Evolutionary conservation across 306 rosid genomes (phyloP), one percentile per base, ranked within the genome.

Genomic region (Castanopsis chinensis): DNA sequence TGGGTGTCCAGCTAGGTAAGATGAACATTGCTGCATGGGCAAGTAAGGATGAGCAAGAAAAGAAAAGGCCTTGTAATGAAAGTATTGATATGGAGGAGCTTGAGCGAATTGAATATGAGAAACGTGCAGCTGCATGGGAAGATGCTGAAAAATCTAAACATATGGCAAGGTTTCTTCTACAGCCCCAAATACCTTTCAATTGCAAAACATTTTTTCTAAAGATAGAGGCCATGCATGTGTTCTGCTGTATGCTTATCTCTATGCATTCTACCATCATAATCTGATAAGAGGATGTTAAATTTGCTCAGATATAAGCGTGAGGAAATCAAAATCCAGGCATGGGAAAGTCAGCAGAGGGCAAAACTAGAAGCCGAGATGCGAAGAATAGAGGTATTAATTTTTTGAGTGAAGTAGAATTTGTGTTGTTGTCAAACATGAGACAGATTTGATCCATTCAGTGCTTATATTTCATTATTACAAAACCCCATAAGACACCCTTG

Each of bases 1-100:
- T 94, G 17, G 99, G 99, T 19, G 79, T 89, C 82, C 97, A 89
- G 89, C 97, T 94, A 59, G 99, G 99, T 57, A 94, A 94, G 95
- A 84, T 68, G 85, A 94, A 88, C 56, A 94, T 94, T 59, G 97
- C 99, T 37, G 97, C 93, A 17, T 94, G 99, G 99, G 99, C 97
- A 45, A 94, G 92, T 76, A 90, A 92, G 80, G 94, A 83, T 30
- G 99, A 91, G 77, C 87, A 80, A 33, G 97, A 88, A 43, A 86
- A 78, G 73, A 77, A 69, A 4, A 80, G 82, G 60, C 77, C 81
- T 67, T 78, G 83, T 72, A 75, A 77, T 19, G 87, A 70, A 74
- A 81, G 79, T 8, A 25, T 28, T 4, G 75, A 84, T 21, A 17
- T 12, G 21, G 85, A 55, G 9, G 89, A 89, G 82, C 90, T 80